Base-by-base conservation (phyloP, 352 stramenopile genomes). In the Pseudoperonospora humuli region DNA sequence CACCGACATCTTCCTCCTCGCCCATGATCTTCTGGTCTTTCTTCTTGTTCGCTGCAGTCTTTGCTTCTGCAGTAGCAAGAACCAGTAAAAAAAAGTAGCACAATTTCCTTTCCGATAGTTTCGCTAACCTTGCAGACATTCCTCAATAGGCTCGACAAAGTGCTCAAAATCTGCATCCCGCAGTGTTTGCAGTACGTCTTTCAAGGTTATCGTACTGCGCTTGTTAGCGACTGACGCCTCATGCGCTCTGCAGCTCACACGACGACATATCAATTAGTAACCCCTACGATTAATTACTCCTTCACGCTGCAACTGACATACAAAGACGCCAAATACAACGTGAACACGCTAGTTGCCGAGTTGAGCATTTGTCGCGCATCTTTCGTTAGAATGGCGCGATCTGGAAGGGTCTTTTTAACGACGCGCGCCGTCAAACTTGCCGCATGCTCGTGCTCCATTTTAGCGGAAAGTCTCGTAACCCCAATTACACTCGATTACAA, bases 111-210 rank as follows among this genome's bases (percentile, higher is more conserved):
- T 34, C n/a, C 28, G 1, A 17, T 9, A 34, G 13, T n/a, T 5
- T 19, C 28, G 15, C 58, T 13, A n/a, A 87, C 75, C 75, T 62
- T 67, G 45, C n/a, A 92, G 29, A 54, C 73, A 92, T 2, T 68
- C 51, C 42, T 88, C 80, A 23, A 88, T 67, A 0, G 80, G 71
- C 21, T 57, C 62, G 17, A 85, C 60, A 38, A 92, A 88, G 38
- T 84, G 71, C 39, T 84, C 73, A 43, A 92, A 86, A 39, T 92
- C 75, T n/a, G 70, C 64, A 19, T 92, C 80, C 3, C 67, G 45
- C 31, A 92, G 54, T 26, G 80, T 73, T 19, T 70, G 63, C 21
- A 89, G 50, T 39, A 92, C 80, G 31, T 92, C 80, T 32, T 81
- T 80, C 4, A 84, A 56, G 11, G 71, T 78, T 41, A 92, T 78